phyloP scores from a whole-genome alignment of 208 protist species.

The Trypanosomatidae sp. region DNA sequence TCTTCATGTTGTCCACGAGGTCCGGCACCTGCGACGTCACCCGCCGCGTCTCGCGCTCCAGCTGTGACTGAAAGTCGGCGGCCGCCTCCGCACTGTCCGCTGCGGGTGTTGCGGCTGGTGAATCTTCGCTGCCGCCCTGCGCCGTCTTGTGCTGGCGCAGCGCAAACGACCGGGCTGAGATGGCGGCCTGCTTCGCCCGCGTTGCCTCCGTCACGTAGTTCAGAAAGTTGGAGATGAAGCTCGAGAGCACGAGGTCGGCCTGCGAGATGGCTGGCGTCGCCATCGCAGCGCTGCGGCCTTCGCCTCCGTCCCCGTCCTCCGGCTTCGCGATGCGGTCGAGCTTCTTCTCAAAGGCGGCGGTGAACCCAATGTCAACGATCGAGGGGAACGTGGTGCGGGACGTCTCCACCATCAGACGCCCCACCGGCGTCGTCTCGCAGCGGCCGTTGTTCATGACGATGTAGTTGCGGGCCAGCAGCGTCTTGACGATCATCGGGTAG shows the following conservation, averaged over 20 bases:
- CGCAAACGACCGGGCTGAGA: constrained; percentile 64
- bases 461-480: constrained; percentile 81
- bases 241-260: constrained; percentile 84
- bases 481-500: constrained; percentile 91
- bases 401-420: constrained; percentile 69
- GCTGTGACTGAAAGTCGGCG: constrained; percentile 29
- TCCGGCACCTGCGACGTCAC: constrained; percentile 57
- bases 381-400: constrained; percentile 82
- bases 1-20: constrained; percentile 42
- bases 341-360: constrained; percentile 84
- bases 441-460: constrained; percentile 79
- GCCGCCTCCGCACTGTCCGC: too few relatives aligned
- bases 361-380: constrained; percentile 91
- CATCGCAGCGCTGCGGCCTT: too few relatives aligned
- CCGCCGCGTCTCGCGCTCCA: constrained; percentile 43
- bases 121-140: not conserved
- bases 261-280: constrained; percentile 34
- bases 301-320: not conserved
- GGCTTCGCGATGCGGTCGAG: constrained; percentile 88
- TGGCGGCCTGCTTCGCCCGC: constrained; percentile 50
- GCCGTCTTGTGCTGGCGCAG: constrained; percentile 44
- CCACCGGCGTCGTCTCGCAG: constrained; percentile 81
- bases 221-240: constrained; percentile 81
- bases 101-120: too few relatives aligned
- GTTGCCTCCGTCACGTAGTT: constrained; percentile 90